Percentiles rank a stretch among this genome's conserved stretches.
Evolutionary conservation across 495 filamentous ascomycete genomes (phyloP).

Genomic region (Penicillium crystallinum): DNA sequence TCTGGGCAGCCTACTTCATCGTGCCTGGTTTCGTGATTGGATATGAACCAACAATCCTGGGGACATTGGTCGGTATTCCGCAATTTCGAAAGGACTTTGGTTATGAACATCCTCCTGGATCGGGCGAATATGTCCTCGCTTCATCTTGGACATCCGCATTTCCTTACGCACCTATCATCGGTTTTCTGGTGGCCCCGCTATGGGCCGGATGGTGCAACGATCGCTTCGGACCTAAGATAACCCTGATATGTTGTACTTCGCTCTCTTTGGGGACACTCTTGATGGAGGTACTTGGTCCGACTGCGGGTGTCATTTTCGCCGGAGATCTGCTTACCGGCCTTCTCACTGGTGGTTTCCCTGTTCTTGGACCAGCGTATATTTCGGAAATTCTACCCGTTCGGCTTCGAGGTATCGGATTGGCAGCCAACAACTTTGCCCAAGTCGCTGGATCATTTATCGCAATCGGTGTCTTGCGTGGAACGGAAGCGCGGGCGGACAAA

Average conservation of each 20-base stretch:
- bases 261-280: conserved; percentile 31
- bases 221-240: conserved; percentile 28
- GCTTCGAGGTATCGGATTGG: conserved; percentile 36
- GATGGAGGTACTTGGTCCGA: conserved; percentile 32
- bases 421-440: conserved; percentile 37
- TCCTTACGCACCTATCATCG: conserved; percentile 71
- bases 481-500: conserved; percentile 19
- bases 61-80: conserved; percentile 28
- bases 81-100: conserved; percentile 30
- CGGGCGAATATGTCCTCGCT: conserved; percentile 23
- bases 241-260: conserved; percentile 24
- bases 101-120: conserved; percentile 13
- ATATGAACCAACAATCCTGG: conserved; percentile 10
- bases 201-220: conserved; percentile 24
- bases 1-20: background rate
- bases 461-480: conserved; percentile 36
- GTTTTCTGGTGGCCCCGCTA: conserved; percentile 58
- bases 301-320: conserved; percentile 27
- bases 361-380: conserved; percentile 33
- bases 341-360: conserved; percentile 32
- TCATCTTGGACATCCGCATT: conserved; percentile 35
- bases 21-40: background rate
- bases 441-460: conserved; percentile 37
- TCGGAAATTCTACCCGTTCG: conserved; percentile 35
- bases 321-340: conserved; percentile 33